These are phyloP conservation scores for Boletus hoseneyae DNA, from an alignment of 1,284 basidiomycete genomes.

Conservation along the genomic window DNA sequence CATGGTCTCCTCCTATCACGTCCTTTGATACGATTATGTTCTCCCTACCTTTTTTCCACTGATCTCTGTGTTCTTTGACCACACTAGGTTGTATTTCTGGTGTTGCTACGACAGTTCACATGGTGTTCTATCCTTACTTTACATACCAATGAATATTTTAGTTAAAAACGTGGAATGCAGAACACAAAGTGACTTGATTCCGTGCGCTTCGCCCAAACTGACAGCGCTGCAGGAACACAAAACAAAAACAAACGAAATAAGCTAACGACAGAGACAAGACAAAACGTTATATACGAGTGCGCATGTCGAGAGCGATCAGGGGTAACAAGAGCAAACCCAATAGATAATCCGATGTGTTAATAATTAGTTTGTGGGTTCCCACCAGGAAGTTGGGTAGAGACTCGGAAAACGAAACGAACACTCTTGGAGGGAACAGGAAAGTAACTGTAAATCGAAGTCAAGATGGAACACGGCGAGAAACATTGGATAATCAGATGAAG, in stretches of 20 bases:
- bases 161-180: too few relatives aligned
- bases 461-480: conserved; percentile 17
- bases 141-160: conserved; percentile 17
- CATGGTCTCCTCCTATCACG: not conserved
- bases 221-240: conserved; percentile 21
- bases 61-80: conserved; percentile 1
- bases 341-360: conserved; percentile 34
- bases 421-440: conserved; percentile 18
- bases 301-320: conserved; percentile 37
- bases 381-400: conserved; percentile 15
- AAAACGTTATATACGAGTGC: conserved; percentile 35
- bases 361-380: conserved; percentile 30
- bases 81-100: conserved; percentile 17
- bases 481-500: conserved; percentile 14
- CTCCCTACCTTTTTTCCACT: not conserved
- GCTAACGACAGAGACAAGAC: conserved; percentile 32
- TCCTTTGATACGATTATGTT: not conserved
- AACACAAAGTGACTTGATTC: conserved; percentile 3
- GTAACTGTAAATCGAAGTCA: conserved; percentile 25
- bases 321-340: conserved; percentile 36
- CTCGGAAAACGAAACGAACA: conserved; percentile 18
- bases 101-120: not conserved
- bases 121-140: conserved; percentile 7
- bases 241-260: conserved; percentile 31
- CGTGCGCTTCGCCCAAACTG: conserved; percentile 7